These are phyloP conservation scores for Rhynchosporium secalis DNA, from an alignment of 2,329 filamentous ascomycete species.

Conservation along the genomic window DNA sequence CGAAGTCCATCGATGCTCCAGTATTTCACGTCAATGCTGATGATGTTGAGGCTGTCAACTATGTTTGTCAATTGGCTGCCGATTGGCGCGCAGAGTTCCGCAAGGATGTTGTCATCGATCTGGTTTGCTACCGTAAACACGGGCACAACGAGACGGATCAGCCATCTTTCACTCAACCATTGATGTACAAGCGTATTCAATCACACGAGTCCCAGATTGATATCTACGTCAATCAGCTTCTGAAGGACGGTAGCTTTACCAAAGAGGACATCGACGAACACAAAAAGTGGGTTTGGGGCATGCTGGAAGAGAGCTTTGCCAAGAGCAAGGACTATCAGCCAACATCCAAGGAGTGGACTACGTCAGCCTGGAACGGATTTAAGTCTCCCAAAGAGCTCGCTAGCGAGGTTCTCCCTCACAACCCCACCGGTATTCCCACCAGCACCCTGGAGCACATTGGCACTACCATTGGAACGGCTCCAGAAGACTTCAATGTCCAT, in stretches of 20 bases:
- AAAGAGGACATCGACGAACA: conserved; percentile 98
- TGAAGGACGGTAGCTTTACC: conserved; percentile 91
- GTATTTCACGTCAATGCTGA: conserved; percentile 99
- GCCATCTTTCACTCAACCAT: conserved; percentile 97
- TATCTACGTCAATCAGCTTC: conserved; percentile 87
- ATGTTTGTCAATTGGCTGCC: conserved; percentile 92
- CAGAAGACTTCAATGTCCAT: conserved; percentile 86
- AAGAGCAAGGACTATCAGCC: conserved; percentile 98
- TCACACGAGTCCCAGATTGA: conserved; percentile 82
- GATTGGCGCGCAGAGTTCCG: conserved; percentile 99
- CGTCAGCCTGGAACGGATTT: conserved; percentile 98
- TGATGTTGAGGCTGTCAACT: conserved; percentile 97
- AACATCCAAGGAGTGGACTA: conserved; percentile 96
- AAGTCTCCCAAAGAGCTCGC: conserved; percentile 98
- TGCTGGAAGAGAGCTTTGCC: conserved; percentile 96
- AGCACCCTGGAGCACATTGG: conserved; percentile 80
- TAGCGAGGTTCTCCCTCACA: conserved; percentile 88
- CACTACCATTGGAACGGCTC: conserved; percentile 72
- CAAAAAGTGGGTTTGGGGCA: conserved; percentile 99
- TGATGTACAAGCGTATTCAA: conserved; percentile 99
- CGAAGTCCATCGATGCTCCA: conserved; percentile 96
- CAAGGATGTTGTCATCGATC: conserved; percentile 95
- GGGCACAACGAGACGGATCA: conserved; percentile 99
- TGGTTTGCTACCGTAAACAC: conserved; percentile 98
- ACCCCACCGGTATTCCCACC: conserved; percentile 76